A percentile compares a stretch with the other conserved stretches of the same genome.
These are phyloP conservation scores for Puccinellia tenuiflora DNA, from an alignment of 176 grass and related monocot species.

Conservation along the genomic window DNA sequence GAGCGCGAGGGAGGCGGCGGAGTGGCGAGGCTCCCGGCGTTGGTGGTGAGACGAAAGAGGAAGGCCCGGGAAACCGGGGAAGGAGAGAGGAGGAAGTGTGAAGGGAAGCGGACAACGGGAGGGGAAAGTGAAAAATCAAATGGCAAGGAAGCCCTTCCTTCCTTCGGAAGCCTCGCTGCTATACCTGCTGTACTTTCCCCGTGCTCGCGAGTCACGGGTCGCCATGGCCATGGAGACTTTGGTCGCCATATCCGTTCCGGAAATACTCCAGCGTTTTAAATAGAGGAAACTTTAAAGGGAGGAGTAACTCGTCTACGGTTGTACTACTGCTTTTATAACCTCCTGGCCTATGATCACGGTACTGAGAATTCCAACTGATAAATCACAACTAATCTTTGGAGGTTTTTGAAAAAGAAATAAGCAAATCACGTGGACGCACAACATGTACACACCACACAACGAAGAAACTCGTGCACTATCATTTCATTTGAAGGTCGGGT, in stretches of 20 bases:
- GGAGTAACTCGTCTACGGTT: too few relatives aligned
- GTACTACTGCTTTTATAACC: too few relatives aligned
- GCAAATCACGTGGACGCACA: too few relatives aligned
- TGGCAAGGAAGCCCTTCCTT: background rate
- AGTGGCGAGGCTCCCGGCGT: background rate
- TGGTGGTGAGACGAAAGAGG: background rate
- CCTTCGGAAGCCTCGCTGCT: background rate
- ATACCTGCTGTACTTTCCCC: background rate
- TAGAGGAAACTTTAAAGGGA: too few relatives aligned
- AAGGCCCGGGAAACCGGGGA: background rate
- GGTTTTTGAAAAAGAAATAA: too few relatives aligned
- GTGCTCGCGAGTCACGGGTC: background rate
- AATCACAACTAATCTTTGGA: too few relatives aligned
- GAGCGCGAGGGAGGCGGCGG: background rate
- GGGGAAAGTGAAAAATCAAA: conserved; percentile 2
- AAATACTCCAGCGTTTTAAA: background rate
- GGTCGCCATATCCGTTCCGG: background rate
- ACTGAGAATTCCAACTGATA: too few relatives aligned
- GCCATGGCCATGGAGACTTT: background rate
- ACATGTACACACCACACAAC: too few relatives aligned
- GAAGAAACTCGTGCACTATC: too few relatives aligned
- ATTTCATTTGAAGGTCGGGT: too few relatives aligned
- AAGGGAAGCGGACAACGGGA: background rate
- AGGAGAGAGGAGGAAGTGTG: background rate
- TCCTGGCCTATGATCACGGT: too few relatives aligned